Evolutionary conservation across 345 rosid genomes (phyloP), one percentile per base, ranked within the genome.

Genomic region (Clarkia xantiana): DNA sequence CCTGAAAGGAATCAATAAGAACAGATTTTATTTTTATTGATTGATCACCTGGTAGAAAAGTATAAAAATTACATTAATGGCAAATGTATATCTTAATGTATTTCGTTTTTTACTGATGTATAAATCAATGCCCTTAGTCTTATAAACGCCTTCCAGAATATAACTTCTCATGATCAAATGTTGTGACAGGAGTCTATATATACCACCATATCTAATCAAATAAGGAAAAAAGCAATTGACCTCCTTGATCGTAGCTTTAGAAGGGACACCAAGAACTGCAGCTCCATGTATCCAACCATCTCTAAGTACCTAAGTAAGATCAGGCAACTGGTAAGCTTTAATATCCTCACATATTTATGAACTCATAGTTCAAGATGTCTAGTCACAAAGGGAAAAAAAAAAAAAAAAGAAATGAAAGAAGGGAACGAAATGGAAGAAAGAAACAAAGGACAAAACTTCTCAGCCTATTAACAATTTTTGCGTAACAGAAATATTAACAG

Each of bases 221-320:
- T 22, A 22, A 22, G 25, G 25, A 22, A 22, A 22, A 5, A 22
- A 22, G 25, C 25, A 22, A 22, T 20, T 41, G 63, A 85, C 97
- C 93, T 90, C 97, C 63, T 90, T 90, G 52, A 90, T 90, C 41
- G 97, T 90, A 69, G 97, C 97, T 73, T 90, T 90, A 11, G 71
- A 76, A 50, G 91, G 94, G 66, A 90, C 95, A 57, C 97, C 97
- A 43, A 86, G 95, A 10, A 86, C 95, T 15, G 97, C 94, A 64
- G 97, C 97, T 66, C 97, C 95, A 61, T 77, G 67, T 18, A 44
- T 20, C 63, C 64, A 71, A 44, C 82, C 94, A 68, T 90, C 91
- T 62, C 62, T 76, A 47, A 90, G 69, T 14, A 86, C 97, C 97
- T 90, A 59, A n/a, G n/a, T n/a, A n/a, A 49, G 52, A 36, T 58